Conservation (phyloP, 78 protist genomes). For the Planoprotostelium fungivorum region DNA sequence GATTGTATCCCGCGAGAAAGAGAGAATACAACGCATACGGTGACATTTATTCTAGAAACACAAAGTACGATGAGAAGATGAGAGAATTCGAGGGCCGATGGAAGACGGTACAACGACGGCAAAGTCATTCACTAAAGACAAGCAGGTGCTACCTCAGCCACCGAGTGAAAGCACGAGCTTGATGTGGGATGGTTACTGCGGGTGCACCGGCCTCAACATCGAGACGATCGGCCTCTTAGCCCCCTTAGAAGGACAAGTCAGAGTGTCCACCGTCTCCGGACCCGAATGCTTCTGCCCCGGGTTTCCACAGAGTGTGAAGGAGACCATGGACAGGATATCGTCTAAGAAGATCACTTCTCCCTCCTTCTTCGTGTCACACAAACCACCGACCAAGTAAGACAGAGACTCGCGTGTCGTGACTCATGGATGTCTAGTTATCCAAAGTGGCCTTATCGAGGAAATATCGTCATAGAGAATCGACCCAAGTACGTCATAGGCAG, state of each 20-base stretch:
- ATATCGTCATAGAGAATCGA: not conserved
- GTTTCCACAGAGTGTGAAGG: not conserved
- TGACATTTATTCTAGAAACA: not conserved
- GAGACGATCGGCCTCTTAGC: slow-evolving; percentile 5
- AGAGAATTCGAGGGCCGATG: not conserved
- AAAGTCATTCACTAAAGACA: not conserved
- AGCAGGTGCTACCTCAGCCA: not conserved
- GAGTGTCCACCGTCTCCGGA: not conserved
- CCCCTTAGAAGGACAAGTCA: slow-evolving; percentile 5
- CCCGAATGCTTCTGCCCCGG: not conserved
- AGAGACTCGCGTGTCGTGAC: not conserved
- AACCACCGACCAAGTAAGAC: not conserved
- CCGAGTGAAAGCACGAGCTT: not conserved
- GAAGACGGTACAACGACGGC: not conserved
- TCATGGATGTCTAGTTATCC: slow-evolving; percentile 1
- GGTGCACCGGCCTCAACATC: slow-evolving; percentile 13
- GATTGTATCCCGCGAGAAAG: too few species aligned
- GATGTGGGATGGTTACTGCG: slow-evolving; percentile 2
- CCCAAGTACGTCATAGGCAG: not conserved
- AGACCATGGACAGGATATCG: not conserved
- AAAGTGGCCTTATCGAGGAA: not conserved
- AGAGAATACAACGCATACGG: too few species aligned
- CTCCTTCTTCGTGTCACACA: not conserved
- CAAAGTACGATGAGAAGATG: not conserved
- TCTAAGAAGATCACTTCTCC: not conserved